These are phyloP conservation scores for Globomyces sp. DNA, from an alignment of 371 early-diverging fungal species.

Conservation along the genomic window DNA sequence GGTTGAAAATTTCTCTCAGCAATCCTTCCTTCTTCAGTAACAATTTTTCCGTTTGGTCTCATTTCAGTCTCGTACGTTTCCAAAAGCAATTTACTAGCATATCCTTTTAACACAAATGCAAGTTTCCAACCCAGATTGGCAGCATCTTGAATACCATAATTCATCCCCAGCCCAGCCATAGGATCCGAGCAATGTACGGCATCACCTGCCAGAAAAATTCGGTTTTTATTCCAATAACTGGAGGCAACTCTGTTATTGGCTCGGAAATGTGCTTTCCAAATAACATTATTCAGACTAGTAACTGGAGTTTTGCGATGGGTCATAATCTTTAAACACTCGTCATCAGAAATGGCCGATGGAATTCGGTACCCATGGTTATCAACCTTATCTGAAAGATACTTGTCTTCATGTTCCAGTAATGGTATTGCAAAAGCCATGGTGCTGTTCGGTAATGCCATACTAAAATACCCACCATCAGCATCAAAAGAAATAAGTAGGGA, in stretches of 20 bases:
- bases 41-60: slow-evolving; percentile 9
- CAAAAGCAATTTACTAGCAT: slow-evolving; percentile 14
- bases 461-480: neutral
- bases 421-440: slow-evolving; percentile 19
- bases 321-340: slow-evolving; percentile 22
- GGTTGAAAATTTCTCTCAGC: neutral
- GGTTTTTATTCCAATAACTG: slow-evolving; percentile 12
- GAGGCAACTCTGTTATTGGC: slow-evolving; percentile 29
- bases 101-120: slow-evolving; percentile 29
- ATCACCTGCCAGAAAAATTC: slow-evolving; percentile 47
- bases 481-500: slow-evolving; percentile 4
- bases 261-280: slow-evolving; percentile 16
- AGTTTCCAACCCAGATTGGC: slow-evolving; percentile 52
- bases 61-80: slow-evolving; percentile 21
- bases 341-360: slow-evolving; percentile 5
- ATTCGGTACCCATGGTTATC: neutral
- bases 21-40: slow-evolving; percentile 4
- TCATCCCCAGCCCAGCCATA: slow-evolving; percentile 50
- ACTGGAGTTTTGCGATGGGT: too few species aligned
- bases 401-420: slow-evolving; percentile 22
- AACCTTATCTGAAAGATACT: slow-evolving; percentile 26
- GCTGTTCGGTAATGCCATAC: slow-evolving; percentile 4
- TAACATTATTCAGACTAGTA: slow-evolving; percentile 20
- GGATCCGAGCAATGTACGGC: slow-evolving; percentile 44
- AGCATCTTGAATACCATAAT: slow-evolving; percentile 53